Conservation (phyloP, 495 filamentous ascomycete species). For the Aspergillus coremiiformis region DNA sequence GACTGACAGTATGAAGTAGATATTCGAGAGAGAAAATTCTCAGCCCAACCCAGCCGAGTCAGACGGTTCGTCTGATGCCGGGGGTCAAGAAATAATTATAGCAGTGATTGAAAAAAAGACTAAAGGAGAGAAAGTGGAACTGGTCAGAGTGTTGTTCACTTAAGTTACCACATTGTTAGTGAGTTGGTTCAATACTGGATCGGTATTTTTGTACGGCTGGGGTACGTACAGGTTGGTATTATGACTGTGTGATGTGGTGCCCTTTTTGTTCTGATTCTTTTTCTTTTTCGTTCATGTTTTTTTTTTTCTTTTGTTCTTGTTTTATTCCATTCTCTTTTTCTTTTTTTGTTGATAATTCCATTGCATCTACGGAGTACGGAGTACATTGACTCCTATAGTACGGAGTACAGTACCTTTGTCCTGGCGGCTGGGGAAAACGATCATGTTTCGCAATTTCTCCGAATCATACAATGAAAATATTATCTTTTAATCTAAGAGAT, state of each 20-base stretch:
- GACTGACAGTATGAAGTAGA: neutral
- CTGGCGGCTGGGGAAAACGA: neutral
- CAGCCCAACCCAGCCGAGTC: slow-evolving; percentile 7
- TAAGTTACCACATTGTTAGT: neutral
- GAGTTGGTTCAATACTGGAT: slow-evolving; percentile 4
- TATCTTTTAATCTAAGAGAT: neutral
- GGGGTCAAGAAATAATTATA: slow-evolving; percentile 18
- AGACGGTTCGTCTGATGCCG: slow-evolving; percentile 12
- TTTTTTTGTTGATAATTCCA: neutral
- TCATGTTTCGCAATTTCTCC: neutral
- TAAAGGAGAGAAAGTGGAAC: slow-evolving; percentile 19
- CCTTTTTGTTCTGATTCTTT: neutral
- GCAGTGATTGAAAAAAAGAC: slow-evolving; percentile 9
- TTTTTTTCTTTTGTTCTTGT: neutral
- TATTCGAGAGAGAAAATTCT: neutral
- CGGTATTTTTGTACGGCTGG: neutral
- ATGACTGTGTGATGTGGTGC: neutral
- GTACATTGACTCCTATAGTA: no score
- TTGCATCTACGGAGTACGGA: neutral
- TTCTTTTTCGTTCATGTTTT: neutral
- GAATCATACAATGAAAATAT: neutral
- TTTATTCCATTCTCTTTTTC: neutral
- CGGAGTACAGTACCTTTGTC: neutral
- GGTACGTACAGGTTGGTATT: neutral
- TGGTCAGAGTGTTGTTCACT: neutral